Base-by-base conservation (phyloP, 2,329 filamentous ascomycete species). In the Chrysosporium keratinophilum region DNA sequence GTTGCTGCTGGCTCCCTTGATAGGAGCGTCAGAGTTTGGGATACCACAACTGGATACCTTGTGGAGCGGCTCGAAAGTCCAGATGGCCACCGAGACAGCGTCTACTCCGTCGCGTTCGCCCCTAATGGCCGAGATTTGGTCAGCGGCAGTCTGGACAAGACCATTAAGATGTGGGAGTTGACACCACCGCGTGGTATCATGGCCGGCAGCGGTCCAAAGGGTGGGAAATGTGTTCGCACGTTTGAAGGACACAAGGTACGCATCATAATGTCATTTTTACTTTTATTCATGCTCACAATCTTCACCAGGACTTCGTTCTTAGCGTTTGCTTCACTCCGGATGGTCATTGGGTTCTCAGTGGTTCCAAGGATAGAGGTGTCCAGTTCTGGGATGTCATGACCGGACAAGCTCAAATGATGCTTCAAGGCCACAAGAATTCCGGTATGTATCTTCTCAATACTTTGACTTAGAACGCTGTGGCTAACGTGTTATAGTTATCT, bases 131-230 rank as follows among this genome's bases (percentile, higher is more conserved):
- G 89, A 63, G 88, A 95, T 61, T 83, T 98, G 40, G 91, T 97
- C 65, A 94, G 87, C 64, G 93, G 93, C 59, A 94, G 87, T 78
- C 75, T 97, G 62, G 93, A 98, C 69, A 95, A 95, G 78, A 97
- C 91, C 0, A 97, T 97, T 77, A 95, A 96, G 77, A 95, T 97
- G 85, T 98, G 93, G 90, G 90, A 96, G 75, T 79, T 98, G 49
- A 84, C 80, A 53, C 80, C 85, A 19, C 81, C 84, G 43, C 80
- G 86, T 62, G 77, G 78, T 61, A 80, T 83, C 63, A 78, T 83
- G 56, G 78, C 81, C 45, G 81, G 79, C 65, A 78, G 80, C 43
- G 81, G 78, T 33, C 79, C 84, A 7, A 94, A 93, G 76, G 85
- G 86, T 35, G 91, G 93, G 62, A 88, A 95, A 69, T 97, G 93